Base-by-base conservation (phyloP, 352 stramenopile genomes). In the Globisporangium yorkense region DNA sequence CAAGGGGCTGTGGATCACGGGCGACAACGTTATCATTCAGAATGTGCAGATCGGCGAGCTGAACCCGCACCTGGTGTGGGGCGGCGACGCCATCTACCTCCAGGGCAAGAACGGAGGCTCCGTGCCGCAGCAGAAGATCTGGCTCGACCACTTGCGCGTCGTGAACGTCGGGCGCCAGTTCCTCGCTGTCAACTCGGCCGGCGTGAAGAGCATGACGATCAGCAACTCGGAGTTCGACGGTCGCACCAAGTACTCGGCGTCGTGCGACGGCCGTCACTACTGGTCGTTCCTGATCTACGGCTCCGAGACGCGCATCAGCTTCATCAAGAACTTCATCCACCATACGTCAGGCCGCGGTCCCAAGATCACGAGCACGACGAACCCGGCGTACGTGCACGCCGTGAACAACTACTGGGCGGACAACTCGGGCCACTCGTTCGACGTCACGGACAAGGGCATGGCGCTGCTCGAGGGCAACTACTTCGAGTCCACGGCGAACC, bases 171-270 rank as follows among this genome's bases (percentile, higher is more conserved):
- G 66, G 13, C 64, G 69, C 37, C 70, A 83, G 59, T 77, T 84
- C 67, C 49, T 84, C 40, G 63, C 65, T 8, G 71, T 61, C 6
- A 72, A 73, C 58, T 58, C 60, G 43, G 70, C 66, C 4, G 62
- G 72, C 4, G 66, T 72, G 8, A 56, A 54, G 16, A 72, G 57
- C 8, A 21, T 80, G 47, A 84, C 75, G 1, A 71, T 84, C 65
- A 80, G 67, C 47, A 80, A 81, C 63, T 78, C 63, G 46, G 72
- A 82, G 40, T 85, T 82, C 51, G 72, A 85, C 49, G 75, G 75
- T 16, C 48, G 61, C 37, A 80, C 75, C 2, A 46, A 60, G 12
- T 82, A 64, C 59, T 81, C 71, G 18, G 47, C 68, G 5, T 66
- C 70, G 35, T 85, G 75, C 47, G 70, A 85, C 21, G 72, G 72